Conservation (phyloP, 1,284 basidiomycete species). For the Apiotrichum siamense region DNA sequence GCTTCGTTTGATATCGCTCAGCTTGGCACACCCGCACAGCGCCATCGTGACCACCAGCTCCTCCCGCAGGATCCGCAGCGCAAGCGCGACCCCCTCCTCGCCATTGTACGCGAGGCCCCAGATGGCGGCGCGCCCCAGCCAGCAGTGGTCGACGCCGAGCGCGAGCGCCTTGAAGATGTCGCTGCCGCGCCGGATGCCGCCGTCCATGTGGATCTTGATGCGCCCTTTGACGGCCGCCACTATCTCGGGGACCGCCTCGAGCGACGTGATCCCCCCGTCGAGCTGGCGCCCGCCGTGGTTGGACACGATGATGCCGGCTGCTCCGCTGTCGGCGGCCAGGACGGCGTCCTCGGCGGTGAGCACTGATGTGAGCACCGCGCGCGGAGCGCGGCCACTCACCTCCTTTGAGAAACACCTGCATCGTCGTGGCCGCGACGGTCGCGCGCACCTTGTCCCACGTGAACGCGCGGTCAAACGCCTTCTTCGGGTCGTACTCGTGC, state of each 20-base stretch:
- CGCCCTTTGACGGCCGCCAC: conserved; percentile 24
- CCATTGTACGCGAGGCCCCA: conserved; percentile 22
- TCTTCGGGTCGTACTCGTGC: conserved; percentile 9
- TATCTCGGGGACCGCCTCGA: conserved; percentile 27
- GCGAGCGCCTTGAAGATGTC: conserved; percentile 38
- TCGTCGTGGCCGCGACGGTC: neutral
- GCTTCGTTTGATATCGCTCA: conserved; percentile 14
- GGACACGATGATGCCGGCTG: conserved; percentile 26
- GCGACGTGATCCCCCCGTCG: conserved; percentile 25
- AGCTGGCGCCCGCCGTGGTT: conserved; percentile 39
- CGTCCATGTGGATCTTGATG: conserved; percentile 34
- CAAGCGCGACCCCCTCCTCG: neutral
- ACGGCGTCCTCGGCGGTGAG: conserved; percentile 27
- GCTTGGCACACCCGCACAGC: conserved; percentile 16
- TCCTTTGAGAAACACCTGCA: conserved; percentile 23
- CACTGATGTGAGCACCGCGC: conserved; percentile 2
- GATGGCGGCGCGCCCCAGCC: conserved; percentile 21
- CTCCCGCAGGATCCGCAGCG: no score
- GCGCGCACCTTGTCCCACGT: conserved; percentile 15
- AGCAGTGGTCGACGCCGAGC: conserved; percentile 32
- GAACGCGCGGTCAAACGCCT: conserved; percentile 12
- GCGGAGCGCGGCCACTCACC: conserved; percentile 3
- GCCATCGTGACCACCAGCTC: conserved; percentile 14
- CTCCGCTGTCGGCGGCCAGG: conserved; percentile 26
- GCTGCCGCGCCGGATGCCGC: conserved; percentile 30